Evolutionary conservation across 2,329 filamentous ascomycete genomes (phyloP), one percentile per base, ranked within the genome.

Genomic region (Periconia macrospinosa): DNA sequence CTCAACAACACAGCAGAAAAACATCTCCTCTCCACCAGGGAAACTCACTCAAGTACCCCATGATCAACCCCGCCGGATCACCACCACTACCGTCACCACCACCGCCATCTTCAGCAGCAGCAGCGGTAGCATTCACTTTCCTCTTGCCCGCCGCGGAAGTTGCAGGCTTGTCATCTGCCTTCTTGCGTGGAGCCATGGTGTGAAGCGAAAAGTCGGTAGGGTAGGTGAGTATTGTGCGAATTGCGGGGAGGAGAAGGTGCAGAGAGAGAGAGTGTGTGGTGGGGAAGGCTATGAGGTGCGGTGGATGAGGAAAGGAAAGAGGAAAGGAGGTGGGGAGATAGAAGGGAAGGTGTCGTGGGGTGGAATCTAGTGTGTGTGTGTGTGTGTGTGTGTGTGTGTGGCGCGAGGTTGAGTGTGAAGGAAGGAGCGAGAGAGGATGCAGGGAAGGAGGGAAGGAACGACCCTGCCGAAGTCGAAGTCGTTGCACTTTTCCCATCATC

Each of bases 11-110:
- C 33, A 37, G 5, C 33, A 13, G 3, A 14, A 3, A 3, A 37
- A 6, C 15, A 3, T 13, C 11, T 13, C 11, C 15, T 37, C 11
- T n/a, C 15, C 33, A 37, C 9, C 43, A 47, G 58, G 37, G 18
- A 47, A 18, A 72, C 78, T 70, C 60, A 81, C 79, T 75, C 18
- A 83, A 71, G 60, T 83, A 83, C 20, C 76, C 72, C 33, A 82
- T 70, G 19, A 83, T 76, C 65, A 79, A 71, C 19, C 75, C 68
- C 23, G 71, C 62, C 14, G 77, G 75, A 35, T 69, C 68, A 43
- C 71, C 66, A 41, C 40, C 43, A 10, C 30, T 30, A 30, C 17
- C 43, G 6, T 27, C 42, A 44, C 18, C 42, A 20, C 42, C 20
- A 13, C 42, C 42, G 7, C 18, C 42, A 8, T 9, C 43, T 15